Evolutionary conservation across 345 rosid species (phyloP).

Genomic region (Orychophragmus violaceus): DNA sequence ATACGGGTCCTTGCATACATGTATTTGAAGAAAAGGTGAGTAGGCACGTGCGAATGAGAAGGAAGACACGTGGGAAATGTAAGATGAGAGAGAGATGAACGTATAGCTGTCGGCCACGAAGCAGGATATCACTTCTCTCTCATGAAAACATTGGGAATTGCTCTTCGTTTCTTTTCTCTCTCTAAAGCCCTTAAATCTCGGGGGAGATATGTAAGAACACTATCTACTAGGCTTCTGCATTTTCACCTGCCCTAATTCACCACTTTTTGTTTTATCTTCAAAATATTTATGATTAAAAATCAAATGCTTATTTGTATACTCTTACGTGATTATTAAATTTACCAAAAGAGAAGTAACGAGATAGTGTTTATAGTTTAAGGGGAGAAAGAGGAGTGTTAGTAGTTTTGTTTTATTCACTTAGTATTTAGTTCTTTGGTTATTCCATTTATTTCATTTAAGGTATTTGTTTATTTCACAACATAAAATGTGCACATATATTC

Average conservation of each 20-base stretch:
- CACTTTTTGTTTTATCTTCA: not conserved
- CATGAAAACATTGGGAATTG: conserved; percentile 29
- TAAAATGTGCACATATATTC: not conserved
- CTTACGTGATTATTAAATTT: not conserved
- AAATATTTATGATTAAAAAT: not conserved
- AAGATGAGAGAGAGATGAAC: not conserved
- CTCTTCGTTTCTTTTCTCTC: conserved; percentile 16
- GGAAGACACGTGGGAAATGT: conserved; percentile 19
- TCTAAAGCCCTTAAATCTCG: conserved; percentile 30
- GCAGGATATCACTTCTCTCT: conserved; percentile 24
- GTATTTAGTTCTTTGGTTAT: not conserved
- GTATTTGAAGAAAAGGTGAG: conserved; percentile 1
- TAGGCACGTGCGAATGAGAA: conserved; percentile 18
- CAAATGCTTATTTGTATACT: conserved; percentile 3
- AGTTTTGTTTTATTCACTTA: not conserved
- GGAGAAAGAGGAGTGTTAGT: not conserved
- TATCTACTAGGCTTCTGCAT: conserved; percentile 32
- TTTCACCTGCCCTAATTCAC: conserved; percentile 35
- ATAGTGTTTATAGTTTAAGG: not conserved
- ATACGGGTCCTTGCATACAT: not conserved
- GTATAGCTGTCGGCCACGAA: conserved; percentile 29
- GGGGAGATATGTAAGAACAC: conserved; percentile 24
- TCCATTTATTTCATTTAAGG: not conserved
- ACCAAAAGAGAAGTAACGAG: conserved; percentile 7
- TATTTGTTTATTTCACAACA: not conserved